Conservation (phyloP, 345 rosid genomes). For the Hibiscus mutabilis region DNA sequence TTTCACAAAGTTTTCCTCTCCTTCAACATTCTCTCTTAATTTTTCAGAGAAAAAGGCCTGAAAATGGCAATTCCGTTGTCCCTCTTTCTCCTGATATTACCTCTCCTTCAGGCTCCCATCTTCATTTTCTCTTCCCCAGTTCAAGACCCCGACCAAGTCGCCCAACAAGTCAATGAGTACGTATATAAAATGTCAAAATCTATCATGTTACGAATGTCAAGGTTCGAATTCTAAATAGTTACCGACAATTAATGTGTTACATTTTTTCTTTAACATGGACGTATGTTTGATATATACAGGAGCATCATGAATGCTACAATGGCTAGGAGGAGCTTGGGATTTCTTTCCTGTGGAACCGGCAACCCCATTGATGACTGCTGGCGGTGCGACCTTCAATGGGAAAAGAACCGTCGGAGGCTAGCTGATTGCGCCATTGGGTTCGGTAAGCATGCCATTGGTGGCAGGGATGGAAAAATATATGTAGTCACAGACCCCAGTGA, state of each 20-base stretch:
- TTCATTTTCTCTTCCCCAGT: conserved; percentile 37
- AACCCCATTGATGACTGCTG: conserved; percentile 64
- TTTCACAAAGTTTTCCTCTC: neutral
- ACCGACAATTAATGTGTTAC: neutral
- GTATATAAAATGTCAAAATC: neutral
- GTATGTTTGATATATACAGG: conserved; percentile 20
- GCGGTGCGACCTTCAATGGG: conserved; percentile 56
- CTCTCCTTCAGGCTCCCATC: conserved; percentile 23
- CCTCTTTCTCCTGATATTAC: neutral
- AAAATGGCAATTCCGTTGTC: conserved; percentile 16
- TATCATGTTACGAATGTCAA: too few relatives aligned
- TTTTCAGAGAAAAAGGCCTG: neutral
- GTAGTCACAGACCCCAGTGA: conserved; percentile 41
- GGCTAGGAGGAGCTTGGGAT: conserved; percentile 56
- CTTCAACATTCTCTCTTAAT: neutral
- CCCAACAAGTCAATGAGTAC: conserved; percentile 41
- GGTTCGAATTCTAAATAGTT: too few relatives aligned
- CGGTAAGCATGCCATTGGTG: conserved; percentile 59
- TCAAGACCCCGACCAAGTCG: conserved; percentile 49
- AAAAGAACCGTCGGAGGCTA: conserved; percentile 39
- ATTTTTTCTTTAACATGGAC: neutral
- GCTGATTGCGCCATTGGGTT: conserved; percentile 60
- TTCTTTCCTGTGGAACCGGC: conserved; percentile 52
- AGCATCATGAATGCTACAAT: conserved; percentile 35
- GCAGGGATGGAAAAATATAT: conserved; percentile 48